Evolutionary conservation across 352 stramenopile genomes (phyloP).

Genomic region (Globisporangium takayamanum): DNA sequence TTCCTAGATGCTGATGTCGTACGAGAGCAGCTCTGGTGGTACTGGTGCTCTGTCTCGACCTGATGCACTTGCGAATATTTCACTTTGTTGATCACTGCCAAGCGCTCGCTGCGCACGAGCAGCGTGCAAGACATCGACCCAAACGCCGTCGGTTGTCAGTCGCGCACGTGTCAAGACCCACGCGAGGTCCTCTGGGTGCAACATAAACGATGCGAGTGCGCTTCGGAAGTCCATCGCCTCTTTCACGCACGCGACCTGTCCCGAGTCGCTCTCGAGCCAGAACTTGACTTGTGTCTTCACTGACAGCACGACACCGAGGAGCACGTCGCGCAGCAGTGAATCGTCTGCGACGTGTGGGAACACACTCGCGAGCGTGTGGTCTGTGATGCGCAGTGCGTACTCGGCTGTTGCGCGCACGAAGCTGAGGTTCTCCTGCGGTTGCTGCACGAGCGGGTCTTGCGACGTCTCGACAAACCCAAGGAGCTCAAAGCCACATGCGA

Average conservation of each 20-base stretch:
- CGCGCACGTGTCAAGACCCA: constrained; percentile 8
- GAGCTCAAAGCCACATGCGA: constrained; percentile 14
- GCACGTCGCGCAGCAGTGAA: not conserved
- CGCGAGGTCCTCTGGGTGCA: constrained; percentile 7
- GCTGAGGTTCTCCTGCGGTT: constrained; percentile 4
- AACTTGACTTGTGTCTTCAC: constrained; percentile 11
- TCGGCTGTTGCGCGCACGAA: constrained; percentile 9
- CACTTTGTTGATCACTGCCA: not conserved
- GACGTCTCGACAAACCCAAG: constrained; percentile 14
- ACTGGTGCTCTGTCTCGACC: not conserved
- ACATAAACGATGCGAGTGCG: constrained; percentile 8
- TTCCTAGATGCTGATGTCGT: not conserved
- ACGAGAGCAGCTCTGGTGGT: not conserved
- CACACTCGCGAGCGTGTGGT: constrained; percentile 5
- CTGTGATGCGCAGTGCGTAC: constrained; percentile 17
- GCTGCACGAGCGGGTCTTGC: constrained; percentile 6
- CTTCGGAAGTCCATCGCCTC: constrained; percentile 15
- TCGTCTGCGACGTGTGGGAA: constrained; percentile 14
- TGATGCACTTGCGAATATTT: too few relatives aligned
- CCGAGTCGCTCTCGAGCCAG: constrained; percentile 7
- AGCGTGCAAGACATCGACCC: not conserved
- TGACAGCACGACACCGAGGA: constrained; percentile 5
- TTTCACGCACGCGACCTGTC: constrained; percentile 5
- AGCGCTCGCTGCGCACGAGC: not conserved
- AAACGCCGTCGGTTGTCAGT: constrained; percentile 6